Percentiles rank a stretch among this genome's conserved stretches.
Evolutionary conservation across 1,139 yeast genomes (phyloP).

Genomic region (Groenewaldozyma sp.): DNA sequence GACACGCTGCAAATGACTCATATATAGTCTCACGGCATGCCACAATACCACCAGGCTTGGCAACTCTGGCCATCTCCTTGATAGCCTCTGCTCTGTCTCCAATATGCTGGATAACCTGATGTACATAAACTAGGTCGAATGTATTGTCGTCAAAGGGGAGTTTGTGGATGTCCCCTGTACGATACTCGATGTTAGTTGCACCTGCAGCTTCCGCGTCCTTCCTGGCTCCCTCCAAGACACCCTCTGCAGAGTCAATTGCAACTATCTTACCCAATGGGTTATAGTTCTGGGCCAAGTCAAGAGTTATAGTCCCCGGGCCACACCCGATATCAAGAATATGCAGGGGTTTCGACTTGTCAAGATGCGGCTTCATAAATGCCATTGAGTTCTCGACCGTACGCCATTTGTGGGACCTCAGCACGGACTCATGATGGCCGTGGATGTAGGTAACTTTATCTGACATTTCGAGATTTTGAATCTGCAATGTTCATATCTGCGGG

Average conservation of each 20-base stretch:
- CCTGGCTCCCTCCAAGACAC: conserved; percentile 27
- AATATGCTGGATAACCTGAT: conserved; percentile 35
- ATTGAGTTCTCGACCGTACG: conserved; percentile 31
- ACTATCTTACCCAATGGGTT: conserved; percentile 27
- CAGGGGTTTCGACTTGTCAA: conserved; percentile 22
- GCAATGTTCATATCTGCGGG: too few relatives aligned
- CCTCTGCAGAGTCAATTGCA: conserved; percentile 33
- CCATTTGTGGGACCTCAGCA: conserved; percentile 30
- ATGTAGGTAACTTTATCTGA: conserved; percentile 14
- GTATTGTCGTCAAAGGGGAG: conserved; percentile 32
- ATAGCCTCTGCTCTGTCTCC: conserved; percentile 28
- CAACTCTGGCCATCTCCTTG: conserved; percentile 22
- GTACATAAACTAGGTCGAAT: conserved; percentile 35
- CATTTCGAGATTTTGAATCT: too few relatives aligned
- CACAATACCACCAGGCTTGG: conserved; percentile 22
- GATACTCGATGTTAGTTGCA: conserved; percentile 26
- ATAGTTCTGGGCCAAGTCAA: conserved; percentile 31
- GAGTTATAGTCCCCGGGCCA: conserved; percentile 38
- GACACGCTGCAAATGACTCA: conserved; percentile 9
- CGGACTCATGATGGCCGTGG: conserved; percentile 23
- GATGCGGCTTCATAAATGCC: conserved; percentile 26
- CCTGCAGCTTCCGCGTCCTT: conserved; percentile 13
- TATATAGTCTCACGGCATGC: conserved; percentile 33
- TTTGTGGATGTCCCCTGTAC: conserved; percentile 28
- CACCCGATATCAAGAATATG: conserved; percentile 36